These are phyloP conservation scores for Porcisia hertigi DNA, from an alignment of 208 protist species.

Conservation along the genomic window DNA sequence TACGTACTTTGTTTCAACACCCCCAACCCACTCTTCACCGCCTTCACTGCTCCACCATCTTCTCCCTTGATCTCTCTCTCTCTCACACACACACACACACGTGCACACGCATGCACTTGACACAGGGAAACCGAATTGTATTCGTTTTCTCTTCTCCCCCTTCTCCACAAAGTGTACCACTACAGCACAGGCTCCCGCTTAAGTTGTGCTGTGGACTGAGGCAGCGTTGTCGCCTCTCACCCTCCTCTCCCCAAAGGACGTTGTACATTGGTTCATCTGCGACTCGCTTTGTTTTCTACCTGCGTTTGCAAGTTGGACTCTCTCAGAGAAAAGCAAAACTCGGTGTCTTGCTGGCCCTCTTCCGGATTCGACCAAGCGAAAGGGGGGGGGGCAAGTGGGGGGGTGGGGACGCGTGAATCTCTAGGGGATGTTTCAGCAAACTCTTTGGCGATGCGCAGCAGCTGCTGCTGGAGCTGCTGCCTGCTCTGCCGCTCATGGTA, in stretches of 20 bases:
- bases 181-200: not conserved
- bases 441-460: constrained; percentile 4
- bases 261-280: not conserved
- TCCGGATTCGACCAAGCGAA: too few species aligned
- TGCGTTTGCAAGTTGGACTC: not conserved
- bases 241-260: not conserved
- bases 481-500: constrained; percentile 5
- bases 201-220: not conserved
- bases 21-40: too few species aligned
- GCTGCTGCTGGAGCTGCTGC: not conserved
- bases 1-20: too few species aligned
- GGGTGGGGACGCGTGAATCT: not conserved
- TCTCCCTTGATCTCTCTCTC: not conserved
- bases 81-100: not conserved
- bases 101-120: not conserved
- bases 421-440: constrained; percentile 9
- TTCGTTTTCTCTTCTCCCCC: not conserved
- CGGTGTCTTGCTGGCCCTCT: not conserved
- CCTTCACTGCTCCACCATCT: too few species aligned
- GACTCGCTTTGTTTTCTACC: not conserved
- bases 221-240: not conserved
- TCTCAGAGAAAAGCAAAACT: not conserved
- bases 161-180: not conserved
- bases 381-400: not conserved
- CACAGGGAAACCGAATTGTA: not conserved